Evolutionary conservation across 768 basidiomycete species (phyloP).

Genomic region (Tubosaeta sp.): DNA sequence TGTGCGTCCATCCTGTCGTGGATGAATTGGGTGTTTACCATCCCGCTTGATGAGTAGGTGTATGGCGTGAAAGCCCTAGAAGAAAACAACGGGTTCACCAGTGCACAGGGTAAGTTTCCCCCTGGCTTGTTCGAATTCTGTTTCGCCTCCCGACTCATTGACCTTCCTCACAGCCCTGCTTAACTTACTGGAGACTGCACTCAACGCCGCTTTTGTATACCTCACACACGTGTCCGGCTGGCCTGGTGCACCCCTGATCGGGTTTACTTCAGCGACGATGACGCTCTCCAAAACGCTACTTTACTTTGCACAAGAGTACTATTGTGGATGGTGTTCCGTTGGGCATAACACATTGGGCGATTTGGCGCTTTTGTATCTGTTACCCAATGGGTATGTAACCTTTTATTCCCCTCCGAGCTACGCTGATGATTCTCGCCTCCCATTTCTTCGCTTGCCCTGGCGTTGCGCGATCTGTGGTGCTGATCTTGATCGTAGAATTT

Average conservation of each 20-base stretch:
- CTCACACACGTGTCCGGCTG: slow-evolving; percentile 58
- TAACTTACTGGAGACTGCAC: slow-evolving; percentile 73
- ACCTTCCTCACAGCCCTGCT: slow-evolving; percentile 50
- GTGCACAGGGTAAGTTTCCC: slow-evolving; percentile 66
- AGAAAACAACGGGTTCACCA: slow-evolving; percentile 73
- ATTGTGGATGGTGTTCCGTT: slow-evolving; percentile 63
- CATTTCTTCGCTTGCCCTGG: not conserved
- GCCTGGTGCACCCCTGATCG: slow-evolving; percentile 68
- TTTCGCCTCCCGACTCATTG: not conserved
- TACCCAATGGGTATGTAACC: slow-evolving; percentile 73
- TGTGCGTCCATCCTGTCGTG: slow-evolving; percentile 22
- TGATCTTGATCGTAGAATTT: slow-evolving; percentile 45
- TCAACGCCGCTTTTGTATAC: slow-evolving; percentile 76
- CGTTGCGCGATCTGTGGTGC: not conserved
- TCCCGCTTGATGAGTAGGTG: slow-evolving; percentile 42
- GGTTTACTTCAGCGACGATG: slow-evolving; percentile 69
- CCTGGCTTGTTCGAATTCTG: not conserved
- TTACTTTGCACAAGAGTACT: slow-evolving; percentile 81
- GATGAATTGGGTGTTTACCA: slow-evolving; percentile 25
- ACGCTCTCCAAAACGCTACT: slow-evolving; percentile 82
- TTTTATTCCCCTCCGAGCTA: not conserved
- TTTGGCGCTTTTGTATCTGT: slow-evolving; percentile 59
- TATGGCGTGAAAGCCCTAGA: slow-evolving; percentile 70
- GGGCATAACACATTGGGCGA: slow-evolving; percentile 64
- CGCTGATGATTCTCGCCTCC: slow-evolving; percentile 2